A percentile compares a stretch with the other conserved stretches of the same genome.
Conservation (phyloP, 176 grass and related monocot genomes). For the Oryza rufipogon region DNA sequence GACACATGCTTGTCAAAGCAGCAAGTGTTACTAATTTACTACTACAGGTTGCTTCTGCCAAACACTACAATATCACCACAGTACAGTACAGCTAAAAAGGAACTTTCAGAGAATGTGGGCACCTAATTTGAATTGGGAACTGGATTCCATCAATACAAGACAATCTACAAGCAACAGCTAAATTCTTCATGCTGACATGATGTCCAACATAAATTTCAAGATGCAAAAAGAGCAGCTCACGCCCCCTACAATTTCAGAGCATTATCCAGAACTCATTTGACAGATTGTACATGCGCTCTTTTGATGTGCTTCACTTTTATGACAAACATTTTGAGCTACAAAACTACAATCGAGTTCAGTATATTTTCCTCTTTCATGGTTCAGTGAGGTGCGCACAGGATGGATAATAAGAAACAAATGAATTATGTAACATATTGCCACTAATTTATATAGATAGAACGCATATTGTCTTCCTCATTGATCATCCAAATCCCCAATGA, state of each 20-base stretch:
- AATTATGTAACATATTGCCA: neutral
- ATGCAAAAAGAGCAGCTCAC: slow-evolving; percentile 8
- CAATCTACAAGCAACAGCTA: neutral
- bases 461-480: neutral
- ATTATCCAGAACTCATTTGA: neutral
- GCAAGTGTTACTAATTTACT: slow-evolving; percentile 26
- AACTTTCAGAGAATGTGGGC: neutral
- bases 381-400: neutral
- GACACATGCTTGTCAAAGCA: slow-evolving; percentile 24
- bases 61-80: neutral
- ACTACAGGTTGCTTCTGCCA: slow-evolving; percentile 1
- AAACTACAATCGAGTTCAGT: neutral
- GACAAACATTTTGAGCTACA: neutral
- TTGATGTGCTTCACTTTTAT: too few species aligned
- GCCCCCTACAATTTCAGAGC: neutral
- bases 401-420: neutral
- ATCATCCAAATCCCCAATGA: neutral
- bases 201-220: slow-evolving; percentile 1
- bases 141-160: slow-evolving; percentile 9
- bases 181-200: neutral
- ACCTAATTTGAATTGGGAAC: slow-evolving; percentile 17
- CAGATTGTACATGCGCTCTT: neutral
- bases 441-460: slow-evolving; percentile 8
- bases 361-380: neutral
- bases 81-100: neutral